Evolutionary conservation across 352 stramenopile species (phyloP).

Genomic region (Thalassiosira livingstoniorum): DNA sequence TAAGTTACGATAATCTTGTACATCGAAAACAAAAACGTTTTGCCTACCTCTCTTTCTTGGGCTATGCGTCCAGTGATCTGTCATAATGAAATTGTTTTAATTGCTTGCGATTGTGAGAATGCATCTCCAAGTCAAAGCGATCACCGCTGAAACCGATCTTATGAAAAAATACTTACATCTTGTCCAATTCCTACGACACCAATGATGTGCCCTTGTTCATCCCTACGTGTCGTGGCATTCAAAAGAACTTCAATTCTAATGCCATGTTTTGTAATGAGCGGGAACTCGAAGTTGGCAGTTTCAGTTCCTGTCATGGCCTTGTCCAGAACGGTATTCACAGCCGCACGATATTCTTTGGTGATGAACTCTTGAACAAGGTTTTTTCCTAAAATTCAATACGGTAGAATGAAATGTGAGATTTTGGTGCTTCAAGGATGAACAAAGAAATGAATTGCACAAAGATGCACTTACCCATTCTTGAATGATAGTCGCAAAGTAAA

Average conservation of each 20-base stretch:
- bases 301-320: conserved; percentile 51
- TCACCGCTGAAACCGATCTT: no score
- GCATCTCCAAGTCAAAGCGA: no score
- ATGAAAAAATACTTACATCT: no score
- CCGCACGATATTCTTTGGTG: conserved; percentile 79
- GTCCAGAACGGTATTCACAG: conserved; percentile 75
- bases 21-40: no score
- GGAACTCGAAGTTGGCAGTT: conserved; percentile 86
- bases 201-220: conserved; percentile 90
- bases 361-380: conserved; percentile 79
- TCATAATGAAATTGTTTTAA: no score
- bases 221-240: conserved; percentile 77
- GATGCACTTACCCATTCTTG: no score
- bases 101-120: no score
- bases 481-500: no score
- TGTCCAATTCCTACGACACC: conserved; percentile 90
- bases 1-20: no score
- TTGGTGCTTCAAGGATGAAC: no score
- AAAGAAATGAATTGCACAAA: no score
- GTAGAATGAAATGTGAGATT: no score
- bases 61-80: conserved; percentile 82
- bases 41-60: conserved; percentile 17
- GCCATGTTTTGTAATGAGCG: conserved; percentile 47
- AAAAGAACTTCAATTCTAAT: conserved; percentile 33
- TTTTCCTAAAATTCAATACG: background rate